A percentile compares a stretch with the other conserved stretches of the same genome.
Evolutionary conservation across 257 asterid genomes (phyloP).

Genomic region (Gentiana straminea): DNA sequence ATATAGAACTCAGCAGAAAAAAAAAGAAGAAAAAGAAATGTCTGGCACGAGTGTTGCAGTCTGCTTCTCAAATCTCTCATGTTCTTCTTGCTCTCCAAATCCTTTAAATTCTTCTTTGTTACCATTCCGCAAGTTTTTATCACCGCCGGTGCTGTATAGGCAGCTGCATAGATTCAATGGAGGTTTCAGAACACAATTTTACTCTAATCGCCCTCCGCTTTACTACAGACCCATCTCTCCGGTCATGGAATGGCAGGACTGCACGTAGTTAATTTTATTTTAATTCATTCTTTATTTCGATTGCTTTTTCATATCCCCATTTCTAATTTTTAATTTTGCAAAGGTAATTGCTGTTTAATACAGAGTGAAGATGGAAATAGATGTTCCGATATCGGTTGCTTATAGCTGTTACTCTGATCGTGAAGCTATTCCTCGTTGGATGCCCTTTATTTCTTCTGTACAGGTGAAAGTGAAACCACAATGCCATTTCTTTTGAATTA

Average conservation of each 20-base stretch:
- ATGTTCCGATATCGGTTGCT: conserved; percentile 80
- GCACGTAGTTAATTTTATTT: conserved; percentile 41
- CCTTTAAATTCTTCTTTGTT: too few species aligned
- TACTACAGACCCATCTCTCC: conserved; percentile 26
- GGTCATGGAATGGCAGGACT: conserved; percentile 88
- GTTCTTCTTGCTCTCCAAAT: too few species aligned
- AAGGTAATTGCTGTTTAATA: conserved; percentile 6
- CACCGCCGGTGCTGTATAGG: too few species aligned
- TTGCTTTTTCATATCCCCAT: neutral
- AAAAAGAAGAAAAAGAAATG: too few species aligned
- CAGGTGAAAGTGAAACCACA: conserved; percentile 25
- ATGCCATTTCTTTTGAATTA: too few species aligned
- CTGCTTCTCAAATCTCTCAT: too few species aligned
- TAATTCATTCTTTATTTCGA: neutral
- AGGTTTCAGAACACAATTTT: conserved; percentile 13
- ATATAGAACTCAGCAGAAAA: too few species aligned
- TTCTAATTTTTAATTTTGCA: neutral
- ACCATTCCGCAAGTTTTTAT: too few species aligned
- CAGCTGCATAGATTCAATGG: conserved; percentile 11
- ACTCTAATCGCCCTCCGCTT: conserved; percentile 15
- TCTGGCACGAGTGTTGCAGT: too few species aligned
- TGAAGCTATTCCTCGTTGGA: conserved; percentile 85
- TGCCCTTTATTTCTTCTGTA: conserved; percentile 93
- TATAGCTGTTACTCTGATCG: conserved; percentile 82
- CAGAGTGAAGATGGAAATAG: conserved; percentile 81